phyloP scores from a whole-genome alignment of 2,329 filamentous ascomycete species.

The Camillea tinctor region DNA sequence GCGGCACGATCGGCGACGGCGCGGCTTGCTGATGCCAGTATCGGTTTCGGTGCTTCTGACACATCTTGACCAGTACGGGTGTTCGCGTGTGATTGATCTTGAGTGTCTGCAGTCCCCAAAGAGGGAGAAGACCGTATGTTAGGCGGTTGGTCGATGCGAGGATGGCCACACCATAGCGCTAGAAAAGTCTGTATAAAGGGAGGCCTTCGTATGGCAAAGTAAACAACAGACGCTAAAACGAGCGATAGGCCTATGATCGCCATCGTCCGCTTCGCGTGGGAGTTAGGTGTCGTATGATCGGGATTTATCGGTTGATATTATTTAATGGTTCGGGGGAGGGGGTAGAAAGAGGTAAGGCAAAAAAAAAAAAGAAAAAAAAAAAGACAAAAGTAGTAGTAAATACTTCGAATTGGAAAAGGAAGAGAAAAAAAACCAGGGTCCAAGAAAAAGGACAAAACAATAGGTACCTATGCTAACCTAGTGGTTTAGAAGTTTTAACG shows the following conservation, averaged over 20 bases:
- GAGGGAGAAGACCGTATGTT: slow-evolving; percentile 13
- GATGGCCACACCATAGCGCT: slow-evolving; percentile 30
- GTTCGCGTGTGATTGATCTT: not conserved
- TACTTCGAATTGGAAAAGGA: not conserved
- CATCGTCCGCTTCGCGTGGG: slow-evolving; percentile 38
- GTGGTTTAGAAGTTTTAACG: not conserved
- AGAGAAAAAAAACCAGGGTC: not conserved
- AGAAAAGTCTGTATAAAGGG: slow-evolving; percentile 46
- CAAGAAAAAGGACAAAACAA: not conserved
- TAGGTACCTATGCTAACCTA: too few species aligned
- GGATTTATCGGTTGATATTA: not conserved
- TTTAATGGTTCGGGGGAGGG: not conserved
- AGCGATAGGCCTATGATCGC: slow-evolving; percentile 60
- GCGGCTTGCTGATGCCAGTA: slow-evolving; percentile 1
- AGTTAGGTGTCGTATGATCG: not conserved
- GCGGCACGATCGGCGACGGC: slow-evolving; percentile 30
- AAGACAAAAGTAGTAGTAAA: not conserved
- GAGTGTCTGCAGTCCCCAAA: slow-evolving; percentile 1
- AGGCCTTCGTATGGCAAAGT: slow-evolving; percentile 53
- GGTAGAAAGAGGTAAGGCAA: not conserved
- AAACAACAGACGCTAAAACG: slow-evolving; percentile 59
- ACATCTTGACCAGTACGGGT: slow-evolving; percentile 2
- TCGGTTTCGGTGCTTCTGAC: slow-evolving; percentile 6
- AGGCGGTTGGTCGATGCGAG: slow-evolving; percentile 28
- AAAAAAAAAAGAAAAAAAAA: not conserved